Base-by-base conservation (phyloP, 768 basidiomycete genomes). In the Pulveroboletus sp. region DNA sequence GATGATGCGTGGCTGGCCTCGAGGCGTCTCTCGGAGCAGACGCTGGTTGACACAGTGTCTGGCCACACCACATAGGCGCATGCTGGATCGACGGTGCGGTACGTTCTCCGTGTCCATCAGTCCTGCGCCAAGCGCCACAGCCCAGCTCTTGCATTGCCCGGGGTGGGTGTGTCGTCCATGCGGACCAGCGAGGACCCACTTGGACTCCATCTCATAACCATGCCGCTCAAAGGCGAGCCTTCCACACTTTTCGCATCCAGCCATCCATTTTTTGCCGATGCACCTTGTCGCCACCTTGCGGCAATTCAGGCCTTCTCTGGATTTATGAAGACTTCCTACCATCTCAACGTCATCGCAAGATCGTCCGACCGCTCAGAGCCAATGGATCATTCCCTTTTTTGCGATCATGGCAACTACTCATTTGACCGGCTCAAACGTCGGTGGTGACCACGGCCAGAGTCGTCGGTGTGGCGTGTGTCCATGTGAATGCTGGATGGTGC, bases 11-110 rank as follows among this genome's bases (percentile, higher is more conserved):
- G 14, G 27, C n/a, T 39, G 15, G 5, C 27, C 46, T 48, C 8
- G 33, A 48, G 46, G 45, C 43, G 17, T 8, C 10, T 48, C 21
- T 37, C 47, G 49, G 49, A 26, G 33, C 47, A 8, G 40, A 33
- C 31, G 18, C 43, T 43, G 21, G 21, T 21, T 3, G 21, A 21
- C 21, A 21, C 21, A 21, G 21, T 21, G 3, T 21, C 21, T 21
- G 43, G 12, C 26, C 42, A 35, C 26, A 33, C 31, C 9, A 26
- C 3, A 26, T 24, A n/a, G 12, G 8, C 44, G 24, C 24, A 26
- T 26, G 15, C 28, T 7, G 14, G 49, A 50, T 50, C 49, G 30
- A 50, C 49, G 24, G 36, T 32, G 21, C 46, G 8, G 33, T 18
- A 30, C 21, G 28, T 43, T n/a, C n/a, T n/a, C n/a, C n/a, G n/a